Percentiles rank a stretch among this genome's conserved stretches.
These are phyloP conservation scores for Dioszegia hungarica DNA, from an alignment of 768 basidiomycete genomes.

Conservation along the genomic window DNA sequence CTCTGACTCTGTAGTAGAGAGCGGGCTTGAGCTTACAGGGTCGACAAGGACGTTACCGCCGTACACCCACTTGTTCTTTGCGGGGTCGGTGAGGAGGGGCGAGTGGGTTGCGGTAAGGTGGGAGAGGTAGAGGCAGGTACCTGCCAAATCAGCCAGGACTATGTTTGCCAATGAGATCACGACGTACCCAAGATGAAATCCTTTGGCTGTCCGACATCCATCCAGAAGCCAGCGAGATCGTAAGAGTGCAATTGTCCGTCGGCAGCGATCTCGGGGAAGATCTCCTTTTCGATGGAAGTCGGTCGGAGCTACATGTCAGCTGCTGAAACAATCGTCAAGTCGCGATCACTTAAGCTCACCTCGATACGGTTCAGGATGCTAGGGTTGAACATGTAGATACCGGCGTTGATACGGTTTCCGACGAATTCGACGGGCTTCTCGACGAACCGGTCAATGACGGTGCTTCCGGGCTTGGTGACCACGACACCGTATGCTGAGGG, in stretches of 20 bases:
- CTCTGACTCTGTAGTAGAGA: background rate
- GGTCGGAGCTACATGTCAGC: constrained; percentile 48
- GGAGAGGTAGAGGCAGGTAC: constrained; percentile 54
- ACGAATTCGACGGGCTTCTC: constrained; percentile 55
- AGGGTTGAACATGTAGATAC: constrained; percentile 57
- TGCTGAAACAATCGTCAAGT: background rate
- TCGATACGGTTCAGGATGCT: constrained; percentile 53
- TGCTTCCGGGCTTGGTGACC: constrained; percentile 51
- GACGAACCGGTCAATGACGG: constrained; percentile 54
- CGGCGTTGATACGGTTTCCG: constrained; percentile 55
- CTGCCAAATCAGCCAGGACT: constrained; percentile 20
- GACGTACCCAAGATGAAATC: constrained; percentile 46
- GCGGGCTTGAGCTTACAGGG: background rate
- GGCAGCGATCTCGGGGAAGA: constrained; percentile 52
- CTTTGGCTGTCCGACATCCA: constrained; percentile 55
- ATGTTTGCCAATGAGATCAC: background rate
- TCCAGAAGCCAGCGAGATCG: constrained; percentile 55
- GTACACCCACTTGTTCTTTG: constrained; percentile 51
- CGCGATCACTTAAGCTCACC: constrained; percentile 28
- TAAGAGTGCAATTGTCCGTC: constrained; percentile 53
- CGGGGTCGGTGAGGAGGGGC: constrained; percentile 49
- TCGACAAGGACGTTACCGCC: constrained; percentile 50
- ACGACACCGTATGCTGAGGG: constrained; percentile 55
- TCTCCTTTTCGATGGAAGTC: constrained; percentile 54
- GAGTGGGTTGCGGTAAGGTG: constrained; percentile 50